Evolutionary conservation across 179 eudicot genomes (phyloP).

Genomic region (Silene noctiflora): DNA sequence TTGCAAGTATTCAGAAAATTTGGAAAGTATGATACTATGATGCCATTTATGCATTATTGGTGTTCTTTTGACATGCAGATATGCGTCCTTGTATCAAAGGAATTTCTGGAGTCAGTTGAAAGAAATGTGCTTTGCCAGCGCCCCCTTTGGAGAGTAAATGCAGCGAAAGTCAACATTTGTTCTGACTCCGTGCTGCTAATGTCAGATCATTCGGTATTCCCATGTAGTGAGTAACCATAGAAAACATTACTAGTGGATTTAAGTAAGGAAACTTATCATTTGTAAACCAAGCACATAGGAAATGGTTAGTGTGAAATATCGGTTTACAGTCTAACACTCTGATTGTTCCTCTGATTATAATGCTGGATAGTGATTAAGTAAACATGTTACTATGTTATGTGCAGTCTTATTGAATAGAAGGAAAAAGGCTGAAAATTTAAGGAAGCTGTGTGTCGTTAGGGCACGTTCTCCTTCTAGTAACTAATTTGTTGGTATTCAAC

Average conservation of each 20-base stretch:
- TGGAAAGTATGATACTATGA: neutral
- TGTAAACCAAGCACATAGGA: neutral
- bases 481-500: neutral
- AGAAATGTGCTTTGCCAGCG: conserved; percentile 61
- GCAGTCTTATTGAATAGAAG: neutral
- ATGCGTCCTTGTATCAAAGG: conserved; percentile 55
- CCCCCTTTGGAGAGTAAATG: conserved; percentile 81
- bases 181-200: conserved; percentile 72
- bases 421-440: neutral
- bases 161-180: conserved; percentile 58
- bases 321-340: neutral
- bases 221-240: conserved; percentile 43
- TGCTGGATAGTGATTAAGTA: neutral
- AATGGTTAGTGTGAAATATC: neutral
- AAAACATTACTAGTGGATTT: neutral
- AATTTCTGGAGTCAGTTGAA: conserved; percentile 74
- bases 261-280: neutral
- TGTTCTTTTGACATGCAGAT: conserved; percentile 41
- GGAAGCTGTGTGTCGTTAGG: neutral
- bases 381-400: neutral
- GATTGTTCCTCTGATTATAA: neutral
- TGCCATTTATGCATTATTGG: neutral
- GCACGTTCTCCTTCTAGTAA: neutral
- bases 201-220: conserved; percentile 84
- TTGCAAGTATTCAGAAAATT: neutral